These are phyloP conservation scores for Aspergillus sergii DNA, from an alignment of 2,329 filamentous ascomycete species.

Conservation along the genomic window DNA sequence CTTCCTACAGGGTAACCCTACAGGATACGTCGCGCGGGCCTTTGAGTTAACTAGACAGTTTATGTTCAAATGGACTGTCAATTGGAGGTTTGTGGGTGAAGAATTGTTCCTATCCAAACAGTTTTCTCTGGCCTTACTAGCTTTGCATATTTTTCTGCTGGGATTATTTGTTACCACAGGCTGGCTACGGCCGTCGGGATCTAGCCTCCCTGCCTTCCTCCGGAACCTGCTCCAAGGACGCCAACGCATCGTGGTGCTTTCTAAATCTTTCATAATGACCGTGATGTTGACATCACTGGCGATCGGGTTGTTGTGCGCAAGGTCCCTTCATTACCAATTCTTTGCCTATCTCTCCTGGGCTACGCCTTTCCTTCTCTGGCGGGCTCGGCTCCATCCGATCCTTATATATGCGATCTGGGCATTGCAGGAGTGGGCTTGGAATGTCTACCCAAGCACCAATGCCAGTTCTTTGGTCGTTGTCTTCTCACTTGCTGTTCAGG, in stretches of 20 bases:
- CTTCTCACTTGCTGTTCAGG: slow-evolving; percentile 66
- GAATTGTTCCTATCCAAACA: slow-evolving; percentile 70
- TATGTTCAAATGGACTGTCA: slow-evolving; percentile 97
- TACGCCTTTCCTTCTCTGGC: slow-evolving; percentile 85
- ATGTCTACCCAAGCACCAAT: slow-evolving; percentile 81
- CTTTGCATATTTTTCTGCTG: slow-evolving; percentile 67
- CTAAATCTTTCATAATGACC: slow-evolving; percentile 73
- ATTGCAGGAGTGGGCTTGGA: slow-evolving; percentile 90
- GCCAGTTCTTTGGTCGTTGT: slow-evolving; percentile 70
- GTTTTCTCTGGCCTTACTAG: slow-evolving; percentile 71
- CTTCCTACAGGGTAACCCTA: slow-evolving; percentile 65
- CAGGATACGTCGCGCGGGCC: slow-evolving; percentile 75
- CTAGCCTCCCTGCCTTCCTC: slow-evolving; percentile 59
- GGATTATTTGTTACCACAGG: slow-evolving; percentile 64
- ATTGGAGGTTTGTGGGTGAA: slow-evolving; percentile 95
- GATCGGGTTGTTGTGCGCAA: slow-evolving; percentile 81
- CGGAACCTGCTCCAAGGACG: slow-evolving; percentile 55
- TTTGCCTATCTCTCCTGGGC: slow-evolving; percentile 90
- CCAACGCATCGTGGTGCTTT: slow-evolving; percentile 61
- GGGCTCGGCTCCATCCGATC: slow-evolving; percentile 67
- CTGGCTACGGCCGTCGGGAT: slow-evolving; percentile 72
- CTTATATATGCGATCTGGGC: slow-evolving; percentile 71
- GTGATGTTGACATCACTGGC: slow-evolving; percentile 74
- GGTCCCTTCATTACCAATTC: slow-evolving; percentile 93
- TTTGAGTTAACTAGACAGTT: slow-evolving; percentile 93